phyloP scores from a whole-genome alignment of 1,284 basidiomycete genomes.

The Termitomyces sp. region DNA sequence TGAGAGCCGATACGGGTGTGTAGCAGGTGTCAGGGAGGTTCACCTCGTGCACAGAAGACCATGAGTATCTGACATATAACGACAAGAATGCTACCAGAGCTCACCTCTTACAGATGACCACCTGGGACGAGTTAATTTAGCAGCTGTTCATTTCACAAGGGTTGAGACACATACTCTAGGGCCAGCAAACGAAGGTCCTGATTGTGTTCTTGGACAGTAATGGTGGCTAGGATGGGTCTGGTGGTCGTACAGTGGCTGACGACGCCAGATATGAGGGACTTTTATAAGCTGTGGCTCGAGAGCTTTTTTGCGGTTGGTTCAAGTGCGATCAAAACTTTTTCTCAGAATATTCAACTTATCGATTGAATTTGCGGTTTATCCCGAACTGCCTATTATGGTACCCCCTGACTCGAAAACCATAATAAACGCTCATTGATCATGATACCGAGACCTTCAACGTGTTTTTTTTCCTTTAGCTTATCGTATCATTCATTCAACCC shows the following conservation, averaged over 20 bases:
- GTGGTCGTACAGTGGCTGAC: conserved; percentile 20
- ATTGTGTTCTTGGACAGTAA: conserved; percentile 72
- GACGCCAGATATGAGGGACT: conserved; percentile 17
- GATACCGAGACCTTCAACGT: not conserved
- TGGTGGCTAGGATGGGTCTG: conserved; percentile 36
- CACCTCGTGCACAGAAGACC: conserved; percentile 40
- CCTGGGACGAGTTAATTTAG: conserved; percentile 37
- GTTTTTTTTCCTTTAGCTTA: not conserved
- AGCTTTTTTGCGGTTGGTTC: conserved; percentile 14
- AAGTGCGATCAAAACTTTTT: conserved; percentile 12
- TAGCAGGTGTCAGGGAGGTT: conserved; percentile 65
- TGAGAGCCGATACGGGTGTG: conserved; percentile 14
- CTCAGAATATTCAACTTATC: conserved; percentile 9
- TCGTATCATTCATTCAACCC: no score
- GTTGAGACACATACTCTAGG: conserved; percentile 54
- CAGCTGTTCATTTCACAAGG: conserved; percentile 7
- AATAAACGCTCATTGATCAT: not conserved
- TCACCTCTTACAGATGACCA: conserved; percentile 76
- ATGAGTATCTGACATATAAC: conserved; percentile 15
- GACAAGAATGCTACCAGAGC: conserved; percentile 20
- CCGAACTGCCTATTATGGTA: conserved; percentile 13
- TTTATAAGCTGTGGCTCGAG: not conserved
- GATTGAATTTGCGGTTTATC: conserved; percentile 13
- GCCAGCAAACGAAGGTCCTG: conserved; percentile 77
- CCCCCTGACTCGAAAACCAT: not conserved